A percentile compares a stretch with the other conserved stretches of the same genome.
Conservation (phyloP, 2,329 filamentous ascomycete genomes). For the Aspergillus versicolor region DNA sequence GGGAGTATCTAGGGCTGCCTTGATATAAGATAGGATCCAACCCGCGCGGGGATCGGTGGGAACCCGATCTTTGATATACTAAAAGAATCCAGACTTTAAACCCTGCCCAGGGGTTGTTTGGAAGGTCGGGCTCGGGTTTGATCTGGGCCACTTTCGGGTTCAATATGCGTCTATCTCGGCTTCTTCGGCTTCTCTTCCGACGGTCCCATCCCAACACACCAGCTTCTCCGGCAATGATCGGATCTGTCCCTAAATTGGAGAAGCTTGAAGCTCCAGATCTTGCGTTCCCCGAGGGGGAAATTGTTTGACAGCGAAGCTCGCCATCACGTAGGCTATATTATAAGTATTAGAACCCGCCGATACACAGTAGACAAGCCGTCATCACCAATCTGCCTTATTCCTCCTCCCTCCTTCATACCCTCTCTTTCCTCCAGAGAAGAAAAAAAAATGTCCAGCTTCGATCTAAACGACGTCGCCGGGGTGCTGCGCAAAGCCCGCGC, state of each 20-base stretch:
- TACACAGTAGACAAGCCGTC: not conserved
- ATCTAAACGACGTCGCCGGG: slow-evolving; percentile 11
- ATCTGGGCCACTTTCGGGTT: too few species aligned
- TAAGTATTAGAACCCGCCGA: not conserved
- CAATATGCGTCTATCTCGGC: not conserved
- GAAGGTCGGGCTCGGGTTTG: too few species aligned
- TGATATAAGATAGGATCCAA: not conserved
- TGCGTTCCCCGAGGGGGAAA: not conserved
- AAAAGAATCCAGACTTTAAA: not conserved
- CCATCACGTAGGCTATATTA: not conserved
- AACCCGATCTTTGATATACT: not conserved
- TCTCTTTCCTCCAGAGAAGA: not conserved
- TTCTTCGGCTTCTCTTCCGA: not conserved
- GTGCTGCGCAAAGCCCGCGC: slow-evolving; percentile 16
- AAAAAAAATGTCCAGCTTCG: slow-evolving; percentile 1
- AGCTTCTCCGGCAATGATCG: not conserved
- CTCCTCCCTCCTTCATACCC: not conserved
- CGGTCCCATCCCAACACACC: not conserved
- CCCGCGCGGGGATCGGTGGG: not conserved
- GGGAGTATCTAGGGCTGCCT: too few species aligned
- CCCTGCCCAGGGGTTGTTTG: too few species aligned
- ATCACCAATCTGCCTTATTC: not conserved
- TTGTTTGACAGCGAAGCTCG: not conserved
- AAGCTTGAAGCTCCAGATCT: not conserved
- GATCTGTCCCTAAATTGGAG: not conserved